Base-by-base conservation (phyloP, 2,329 filamentous ascomycete species). In the Apiospora aurea region DNA sequence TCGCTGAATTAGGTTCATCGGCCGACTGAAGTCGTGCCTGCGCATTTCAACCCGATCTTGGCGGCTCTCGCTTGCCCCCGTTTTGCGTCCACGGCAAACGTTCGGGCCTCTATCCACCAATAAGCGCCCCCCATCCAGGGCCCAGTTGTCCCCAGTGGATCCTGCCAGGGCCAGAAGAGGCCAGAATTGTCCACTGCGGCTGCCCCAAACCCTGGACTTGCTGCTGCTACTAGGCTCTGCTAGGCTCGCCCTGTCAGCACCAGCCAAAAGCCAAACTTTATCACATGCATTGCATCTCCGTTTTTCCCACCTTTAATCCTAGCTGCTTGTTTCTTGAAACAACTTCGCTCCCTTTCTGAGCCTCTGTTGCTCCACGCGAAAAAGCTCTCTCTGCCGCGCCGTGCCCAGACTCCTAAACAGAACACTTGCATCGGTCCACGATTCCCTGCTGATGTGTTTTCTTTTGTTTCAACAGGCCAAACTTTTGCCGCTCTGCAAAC, bases 281-380 rank as follows among this genome's bases (percentile, higher is more conserved):
- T 38, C 53, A 61, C 29, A 34, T 61, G 53, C 53, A 38, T 29
- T 49, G 46, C 18, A 3, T n/a, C 46, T n/a, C 46, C 46, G 46
- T n/a, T 49, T 49, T 49, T 49, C 46, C 46, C 46, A 49, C 7
- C 21, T 49, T 49, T n/a, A 18, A 61, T 7, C 29, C 53, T 61
- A 57, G 51, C 53, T 38, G 21, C 29, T 38, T 61, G 53, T 61
- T 61, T 61, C 29, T 61, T 38, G 53, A 61, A 61, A 61, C 53
- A 29, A 61, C 53, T 6, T 61, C 18, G 29, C 29, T 61, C 53
- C 53, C 26, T 61, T 61, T 21, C 46, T 49, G 21, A 49, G 53
- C 16, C 29, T n/a, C 21, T n/a, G 21, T n/a, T 26, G 53, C 29
- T 61, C 53, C 53, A 61, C 53, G 53, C 34, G 29, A 34, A 61